Evolutionary conservation across 768 basidiomycete genomes (phyloP).

Genomic region (Lentinula lateritia): DNA sequence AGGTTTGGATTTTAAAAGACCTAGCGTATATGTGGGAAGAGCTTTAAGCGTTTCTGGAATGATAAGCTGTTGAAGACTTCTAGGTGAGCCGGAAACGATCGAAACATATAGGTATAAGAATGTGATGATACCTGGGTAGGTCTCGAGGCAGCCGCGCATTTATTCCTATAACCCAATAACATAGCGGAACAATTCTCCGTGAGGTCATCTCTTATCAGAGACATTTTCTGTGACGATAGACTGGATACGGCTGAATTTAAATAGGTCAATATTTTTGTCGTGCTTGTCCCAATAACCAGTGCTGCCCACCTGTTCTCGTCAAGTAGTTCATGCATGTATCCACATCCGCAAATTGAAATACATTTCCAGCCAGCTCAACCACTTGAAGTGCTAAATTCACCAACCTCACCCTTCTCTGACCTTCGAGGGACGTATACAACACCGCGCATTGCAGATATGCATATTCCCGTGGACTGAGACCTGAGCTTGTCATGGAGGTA

Average conservation of each 20-base stretch:
- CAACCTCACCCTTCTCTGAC: conserved; percentile 78
- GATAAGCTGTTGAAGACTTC: conserved; percentile 56
- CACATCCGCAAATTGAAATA: conserved; percentile 89
- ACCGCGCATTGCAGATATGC: conserved; percentile 84
- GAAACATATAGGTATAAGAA: not conserved
- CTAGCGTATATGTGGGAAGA: conserved; percentile 76
- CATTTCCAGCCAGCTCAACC: conserved; percentile 79
- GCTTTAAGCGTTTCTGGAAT: conserved; percentile 91
- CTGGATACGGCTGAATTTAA: conserved; percentile 58
- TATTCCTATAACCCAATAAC: conserved; percentile 79
- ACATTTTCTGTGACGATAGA: conserved; percentile 54
- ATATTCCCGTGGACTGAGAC: conserved; percentile 64
- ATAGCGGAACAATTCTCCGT: conserved; percentile 80
- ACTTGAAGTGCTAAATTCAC: conserved; percentile 84
- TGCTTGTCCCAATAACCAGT: not conserved
- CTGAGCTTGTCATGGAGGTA: conserved; percentile 11
- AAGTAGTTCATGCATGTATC: conserved; percentile 74
- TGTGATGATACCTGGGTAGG: conserved; percentile 64
- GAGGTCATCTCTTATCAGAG: conserved; percentile 77
- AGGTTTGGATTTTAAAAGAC: conserved; percentile 83
- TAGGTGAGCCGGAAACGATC: not conserved
- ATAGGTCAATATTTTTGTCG: not conserved
- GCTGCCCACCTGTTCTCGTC: conserved; percentile 66
- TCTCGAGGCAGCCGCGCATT: conserved; percentile 78
- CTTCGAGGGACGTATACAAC: conserved; percentile 74